Evolutionary conservation across 1,284 basidiomycete genomes (phyloP).

Genomic region (Ustanciosporium gigantosporum): DNA sequence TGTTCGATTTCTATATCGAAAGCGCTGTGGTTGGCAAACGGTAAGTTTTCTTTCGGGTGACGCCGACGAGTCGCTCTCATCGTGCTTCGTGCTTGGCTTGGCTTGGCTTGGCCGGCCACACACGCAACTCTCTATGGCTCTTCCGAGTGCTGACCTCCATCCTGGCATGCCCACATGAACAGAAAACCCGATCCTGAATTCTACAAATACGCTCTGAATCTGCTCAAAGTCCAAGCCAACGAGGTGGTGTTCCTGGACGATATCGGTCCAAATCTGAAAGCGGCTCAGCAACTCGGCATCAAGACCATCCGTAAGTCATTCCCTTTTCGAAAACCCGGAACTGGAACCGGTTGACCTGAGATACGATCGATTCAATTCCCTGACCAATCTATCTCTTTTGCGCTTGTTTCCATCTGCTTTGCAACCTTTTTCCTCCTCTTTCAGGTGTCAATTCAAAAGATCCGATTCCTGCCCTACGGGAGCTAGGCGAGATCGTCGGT

Average conservation of each 20-base stretch:
- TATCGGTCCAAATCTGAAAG: constrained; percentile 60
- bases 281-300: constrained; percentile 59
- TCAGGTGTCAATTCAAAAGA: constrained; percentile 34
- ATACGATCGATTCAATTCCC: background rate
- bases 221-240: constrained; percentile 48
- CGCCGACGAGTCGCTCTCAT: too few relatives aligned
- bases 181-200: constrained; percentile 62
- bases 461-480: constrained; percentile 26
- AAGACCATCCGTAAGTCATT: constrained; percentile 60
- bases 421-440: background rate
- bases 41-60: too few relatives aligned
- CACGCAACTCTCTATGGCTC: too few relatives aligned
- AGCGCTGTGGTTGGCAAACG: constrained; percentile 59
- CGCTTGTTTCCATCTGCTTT: background rate
- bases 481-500: constrained; percentile 35
- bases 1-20: constrained; percentile 61
- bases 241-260: constrained; percentile 62
- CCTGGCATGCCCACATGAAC: background rate
- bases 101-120: too few relatives aligned
- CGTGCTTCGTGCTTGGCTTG: too few relatives aligned
- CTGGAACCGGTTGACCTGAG: too few relatives aligned
- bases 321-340: too few relatives aligned
- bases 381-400: background rate
- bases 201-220: constrained; percentile 57
- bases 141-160: too few relatives aligned